Conservation (phyloP, 192 early-diverging fungal genomes). For the Linnemannia elongata region DNA sequence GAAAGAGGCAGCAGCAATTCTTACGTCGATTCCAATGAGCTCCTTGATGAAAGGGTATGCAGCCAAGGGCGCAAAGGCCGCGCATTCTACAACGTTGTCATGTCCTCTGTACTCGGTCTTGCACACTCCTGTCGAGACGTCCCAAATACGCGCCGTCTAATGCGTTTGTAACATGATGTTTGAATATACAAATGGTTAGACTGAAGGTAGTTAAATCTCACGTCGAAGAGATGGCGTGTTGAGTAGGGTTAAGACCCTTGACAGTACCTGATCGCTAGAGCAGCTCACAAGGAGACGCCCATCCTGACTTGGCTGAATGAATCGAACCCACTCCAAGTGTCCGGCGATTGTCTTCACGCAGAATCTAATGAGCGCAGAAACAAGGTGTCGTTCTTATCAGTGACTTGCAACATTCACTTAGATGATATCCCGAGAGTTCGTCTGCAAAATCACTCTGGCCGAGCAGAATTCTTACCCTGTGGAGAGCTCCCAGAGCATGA, state of each 20-base stretch:
- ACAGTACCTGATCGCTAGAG: constrained; percentile 86
- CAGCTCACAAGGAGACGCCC: constrained; percentile 79
- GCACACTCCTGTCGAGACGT: constrained; percentile 77
- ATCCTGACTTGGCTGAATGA: constrained; percentile 76
- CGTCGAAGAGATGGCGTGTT: background rate
- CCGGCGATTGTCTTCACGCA: constrained; percentile 85
- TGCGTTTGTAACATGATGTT: background rate
- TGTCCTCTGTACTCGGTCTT: constrained; percentile 89
- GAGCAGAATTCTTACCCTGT: constrained; percentile 70
- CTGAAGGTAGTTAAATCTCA: background rate
- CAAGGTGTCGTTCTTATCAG: background rate
- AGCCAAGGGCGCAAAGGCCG: constrained; percentile 82
- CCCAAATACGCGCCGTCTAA: constrained; percentile 89
- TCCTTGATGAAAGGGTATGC: constrained; percentile 78
- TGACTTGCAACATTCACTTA: background rate
- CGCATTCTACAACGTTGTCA: constrained; percentile 95
- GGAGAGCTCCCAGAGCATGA: constrained; percentile 91
- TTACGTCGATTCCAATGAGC: constrained; percentile 75
- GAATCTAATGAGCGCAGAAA: constrained; percentile 63
- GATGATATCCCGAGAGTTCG: background rate
- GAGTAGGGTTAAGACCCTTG: background rate
- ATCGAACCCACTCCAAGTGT: constrained; percentile 92
- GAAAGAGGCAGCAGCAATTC: background rate
- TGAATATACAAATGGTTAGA: background rate
- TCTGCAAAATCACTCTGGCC: background rate